phyloP scores from a whole-genome alignment of 1,284 basidiomycete species.

The Trichosporon coremiiforme region DNA sequence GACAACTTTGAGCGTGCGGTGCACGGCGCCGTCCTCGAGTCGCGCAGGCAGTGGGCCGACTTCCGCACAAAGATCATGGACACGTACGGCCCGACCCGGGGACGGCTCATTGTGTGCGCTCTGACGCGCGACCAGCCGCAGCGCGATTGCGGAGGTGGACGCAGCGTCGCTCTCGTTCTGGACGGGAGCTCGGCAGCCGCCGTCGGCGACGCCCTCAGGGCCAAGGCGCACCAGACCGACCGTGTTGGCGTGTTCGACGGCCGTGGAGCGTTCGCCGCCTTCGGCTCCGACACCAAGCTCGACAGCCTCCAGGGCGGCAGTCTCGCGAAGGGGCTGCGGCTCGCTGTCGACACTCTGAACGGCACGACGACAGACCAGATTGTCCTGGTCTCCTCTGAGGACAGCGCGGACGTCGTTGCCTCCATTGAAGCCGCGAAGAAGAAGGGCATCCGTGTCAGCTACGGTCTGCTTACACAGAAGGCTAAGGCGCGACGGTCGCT shows the following conservation, averaged over 20 bases:
- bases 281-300: neutral
- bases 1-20: slow-evolving; percentile 23
- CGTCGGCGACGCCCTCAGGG: neutral
- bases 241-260: slow-evolving; percentile 1
- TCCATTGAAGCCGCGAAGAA: neutral
- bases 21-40: slow-evolving; percentile 20
- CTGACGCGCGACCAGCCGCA: slow-evolving; percentile 22
- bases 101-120: slow-evolving; percentile 17
- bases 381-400: neutral
- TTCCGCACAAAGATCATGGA: slow-evolving; percentile 8
- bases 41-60: slow-evolving; percentile 25
- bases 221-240: neutral
- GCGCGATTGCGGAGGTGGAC: slow-evolving; percentile 16
- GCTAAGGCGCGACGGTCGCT: slow-evolving; percentile 5
- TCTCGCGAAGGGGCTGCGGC: neutral
- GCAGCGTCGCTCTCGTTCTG: slow-evolving; percentile 11
- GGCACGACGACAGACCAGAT: slow-evolving; percentile 19
- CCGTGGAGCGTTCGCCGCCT: neutral
- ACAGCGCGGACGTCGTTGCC: neutral
- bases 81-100: slow-evolving; percentile 12
- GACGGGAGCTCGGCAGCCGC: neutral
- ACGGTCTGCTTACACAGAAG: neutral
- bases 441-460: slow-evolving; percentile 13
- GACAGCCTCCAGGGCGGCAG: neutral
- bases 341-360: slow-evolving; percentile 10